phyloP scores from a whole-genome alignment of 2,329 filamentous ascomycete species.

The Aspergillus ochraceus region DNA sequence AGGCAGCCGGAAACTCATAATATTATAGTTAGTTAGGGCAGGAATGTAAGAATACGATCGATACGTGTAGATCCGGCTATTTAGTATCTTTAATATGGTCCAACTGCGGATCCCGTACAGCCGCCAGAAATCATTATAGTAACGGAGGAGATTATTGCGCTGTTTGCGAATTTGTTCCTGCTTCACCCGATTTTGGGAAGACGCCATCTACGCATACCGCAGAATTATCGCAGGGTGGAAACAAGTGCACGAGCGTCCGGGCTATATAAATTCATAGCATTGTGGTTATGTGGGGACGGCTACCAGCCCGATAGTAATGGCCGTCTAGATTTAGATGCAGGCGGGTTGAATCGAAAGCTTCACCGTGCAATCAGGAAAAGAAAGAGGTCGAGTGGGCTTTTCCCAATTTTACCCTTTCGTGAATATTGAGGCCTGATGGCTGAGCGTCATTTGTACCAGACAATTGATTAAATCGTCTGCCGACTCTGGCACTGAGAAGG shows the following conservation, averaged over 20 bases:
- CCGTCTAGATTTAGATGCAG: too few species aligned
- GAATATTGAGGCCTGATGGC: too few species aligned
- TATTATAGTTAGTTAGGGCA: conserved; percentile 2
- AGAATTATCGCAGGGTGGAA: background rate
- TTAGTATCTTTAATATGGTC: conserved; percentile 14
- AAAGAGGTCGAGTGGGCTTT: background rate
- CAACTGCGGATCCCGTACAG: conserved; percentile 14
- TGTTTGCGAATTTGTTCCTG: conserved; percentile 11
- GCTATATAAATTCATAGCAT: too few species aligned
- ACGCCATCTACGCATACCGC: background rate
- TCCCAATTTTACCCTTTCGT: too few species aligned
- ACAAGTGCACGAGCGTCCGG: too few species aligned
- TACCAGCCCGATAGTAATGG: too few species aligned
- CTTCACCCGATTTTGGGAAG: background rate
- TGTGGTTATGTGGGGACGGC: too few species aligned
- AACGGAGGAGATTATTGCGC: conserved; percentile 12
- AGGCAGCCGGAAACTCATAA: conserved; percentile 1
- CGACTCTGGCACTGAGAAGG: too few species aligned
- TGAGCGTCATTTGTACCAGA: too few species aligned
- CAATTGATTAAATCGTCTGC: too few species aligned
- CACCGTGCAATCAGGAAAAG: background rate
- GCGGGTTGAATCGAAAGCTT: background rate
- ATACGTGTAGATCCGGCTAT: conserved; percentile 13
- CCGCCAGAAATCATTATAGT: conserved; percentile 16
- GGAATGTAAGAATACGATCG: conserved; percentile 7